Evolutionary conservation across 306 rosid genomes (phyloP), one percentile per base, ranked within the genome.

Genomic region (Ammopiptanthus mongolicus): DNA sequence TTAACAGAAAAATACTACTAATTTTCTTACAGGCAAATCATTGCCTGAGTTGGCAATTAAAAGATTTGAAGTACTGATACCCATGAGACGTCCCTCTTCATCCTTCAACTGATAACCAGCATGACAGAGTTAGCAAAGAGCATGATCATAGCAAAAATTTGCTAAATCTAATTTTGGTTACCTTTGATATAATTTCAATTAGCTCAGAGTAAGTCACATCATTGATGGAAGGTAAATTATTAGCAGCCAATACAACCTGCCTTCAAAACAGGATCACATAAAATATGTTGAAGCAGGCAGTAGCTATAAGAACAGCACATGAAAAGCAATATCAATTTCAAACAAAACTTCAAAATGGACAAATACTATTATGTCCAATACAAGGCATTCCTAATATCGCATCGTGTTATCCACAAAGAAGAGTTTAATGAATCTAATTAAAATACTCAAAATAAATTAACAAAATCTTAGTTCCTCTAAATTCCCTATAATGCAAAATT

Each of bases 161-260:
- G 51, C 37, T 15, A 46, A 52, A 50, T 3, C 60, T 55, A 60
- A 46, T n/a, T 34, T 75, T 69, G 12, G 13, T 79, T 77, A 90
- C 99, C 97, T 71, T 88, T 14, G 99, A 74, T 79, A 95, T 65
- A 56, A 95, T 90, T 80, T 88, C 88, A 78, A 87, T 72, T 78
- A 95, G 87, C 80, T 95, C 99, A 37, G 82, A 31, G 78, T 92
- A 90, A 47, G 97, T 95, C 13, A 95, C 83, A 41, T 95, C 97
- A 53, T 92, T 95, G 84, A 95, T 89, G 47, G 97, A 90, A 78
- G 99, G 99, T 80, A 89, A 83, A 77, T 90, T 97, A 71, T 95
- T 92, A 78, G 99, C 97, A 31, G 98, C 97, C 82, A 95, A 84
- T 46, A 95, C 84, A 68, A 95, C 97, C 97, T 95, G 88, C 81